Evolutionary conservation across 164 flowering plant species (phyloP).

Genomic region (Paratinospora sagittata): DNA sequence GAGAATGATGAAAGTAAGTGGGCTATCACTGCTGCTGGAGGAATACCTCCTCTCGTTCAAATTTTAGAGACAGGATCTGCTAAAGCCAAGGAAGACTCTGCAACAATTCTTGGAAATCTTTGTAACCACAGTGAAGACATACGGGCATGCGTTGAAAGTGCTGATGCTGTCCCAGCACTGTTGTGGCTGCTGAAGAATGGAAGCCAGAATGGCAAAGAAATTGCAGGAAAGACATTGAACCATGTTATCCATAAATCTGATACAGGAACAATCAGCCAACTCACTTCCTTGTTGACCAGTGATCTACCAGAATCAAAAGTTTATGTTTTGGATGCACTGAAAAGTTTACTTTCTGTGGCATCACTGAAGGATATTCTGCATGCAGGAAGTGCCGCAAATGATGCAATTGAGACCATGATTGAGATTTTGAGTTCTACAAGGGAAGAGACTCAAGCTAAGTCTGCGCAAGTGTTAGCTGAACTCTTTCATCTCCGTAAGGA

Average conservation of each 20-base stretch:
- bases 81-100: conserved; percentile 96
- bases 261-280: conserved; percentile 95
- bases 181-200: conserved; percentile 96
- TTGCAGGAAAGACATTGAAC: conserved; percentile 89
- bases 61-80: conserved; percentile 91
- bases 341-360: conserved; percentile 84
- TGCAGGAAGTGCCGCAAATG: conserved; percentile 95
- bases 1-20: conserved; percentile 98
- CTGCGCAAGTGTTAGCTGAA: conserved; percentile 81
- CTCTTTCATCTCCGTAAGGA: conserved; percentile 77
- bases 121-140: conserved; percentile 99
- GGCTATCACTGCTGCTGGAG: conserved; percentile 99
- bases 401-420: conserved; percentile 92
- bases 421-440: conserved; percentile 64
- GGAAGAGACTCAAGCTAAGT: conserved; percentile 93
- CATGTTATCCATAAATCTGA: conserved; percentile 95
- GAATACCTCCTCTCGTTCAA: conserved; percentile 98
- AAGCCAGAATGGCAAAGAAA: conserved; percentile 82
- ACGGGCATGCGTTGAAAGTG: conserved; percentile 98
- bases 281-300: conserved; percentile 80
- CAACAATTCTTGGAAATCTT: conserved; percentile 83
- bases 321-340: conserved; percentile 87
- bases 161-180: conserved; percentile 98
- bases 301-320: conserved; percentile 95
- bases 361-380: conserved; percentile 67